Evolutionary conservation across 1,139 yeast species (phyloP).

Genomic region (Kodamaea anthophila): DNA sequence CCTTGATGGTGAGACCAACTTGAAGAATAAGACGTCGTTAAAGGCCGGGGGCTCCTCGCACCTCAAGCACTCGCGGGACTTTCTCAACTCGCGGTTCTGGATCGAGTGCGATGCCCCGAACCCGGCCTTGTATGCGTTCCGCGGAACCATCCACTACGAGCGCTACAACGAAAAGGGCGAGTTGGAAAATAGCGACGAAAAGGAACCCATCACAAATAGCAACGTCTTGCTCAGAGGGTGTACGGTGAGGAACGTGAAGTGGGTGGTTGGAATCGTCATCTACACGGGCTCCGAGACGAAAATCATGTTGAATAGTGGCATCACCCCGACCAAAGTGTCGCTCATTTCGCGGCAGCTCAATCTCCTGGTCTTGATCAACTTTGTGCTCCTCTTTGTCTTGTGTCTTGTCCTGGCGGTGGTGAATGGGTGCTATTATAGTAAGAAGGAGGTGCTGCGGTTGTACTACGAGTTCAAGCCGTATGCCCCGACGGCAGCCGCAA

Average conservation of each 20-base stretch:
- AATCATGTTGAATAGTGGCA: slow-evolving; percentile 89
- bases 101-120: slow-evolving; percentile 90
- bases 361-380: slow-evolving; percentile 73
- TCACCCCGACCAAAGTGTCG: slow-evolving; percentile 84
- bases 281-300: slow-evolving; percentile 91
- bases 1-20: slow-evolving; percentile 92
- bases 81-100: slow-evolving; percentile 72
- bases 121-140: slow-evolving; percentile 74
- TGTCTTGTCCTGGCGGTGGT: slow-evolving; percentile 80
- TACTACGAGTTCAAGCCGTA: slow-evolving; percentile 59
- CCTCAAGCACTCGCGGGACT: slow-evolving; percentile 62
- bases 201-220: slow-evolving; percentile 74
- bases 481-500: slow-evolving; percentile 55
- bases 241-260: slow-evolving; percentile 83
- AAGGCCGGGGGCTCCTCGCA: slow-evolving; percentile 54
- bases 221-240: slow-evolving; percentile 86
- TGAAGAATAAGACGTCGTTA: slow-evolving; percentile 73
- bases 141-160: slow-evolving; percentile 72
- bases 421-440: slow-evolving; percentile 69
- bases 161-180: slow-evolving; percentile 33
- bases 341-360: slow-evolving; percentile 81
- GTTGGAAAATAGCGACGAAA: slow-evolving; percentile 40
- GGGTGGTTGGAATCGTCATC: slow-evolving; percentile 86
- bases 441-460: slow-evolving; percentile 48
- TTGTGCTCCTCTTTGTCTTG: slow-evolving; percentile 62